Evolutionary conservation across 2,329 filamentous ascomycete species (phyloP), one percentile per base, ranked within the genome.

Genomic region (Mycogone perniciosa): DNA sequence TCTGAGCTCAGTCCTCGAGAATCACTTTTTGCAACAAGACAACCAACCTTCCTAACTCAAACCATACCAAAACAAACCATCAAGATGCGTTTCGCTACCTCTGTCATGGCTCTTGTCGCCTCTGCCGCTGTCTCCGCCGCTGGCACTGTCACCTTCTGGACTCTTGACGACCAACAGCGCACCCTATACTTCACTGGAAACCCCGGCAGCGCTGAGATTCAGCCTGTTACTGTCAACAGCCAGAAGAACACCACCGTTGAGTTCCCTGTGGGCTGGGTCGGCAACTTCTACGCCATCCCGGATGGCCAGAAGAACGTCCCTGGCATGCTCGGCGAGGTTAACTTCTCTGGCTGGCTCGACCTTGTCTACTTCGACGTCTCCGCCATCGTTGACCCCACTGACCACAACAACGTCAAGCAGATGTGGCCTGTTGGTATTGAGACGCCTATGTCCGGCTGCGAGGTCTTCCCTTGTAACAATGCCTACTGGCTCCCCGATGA

Each of bases 361-460:
- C 54, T 69, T 52, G 79, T 74, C 51, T 82, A 74, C 72, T 82
- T 78, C 52, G 79, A 82, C 56, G 76, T 82, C 55, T 80, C 77
- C 8, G 77, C 77, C 62, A 81, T 82, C 56, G 75, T 80, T 59
- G 67, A 76, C 64, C 65, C 76, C 46, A 60, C 61, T 37, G 79
- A 81, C 64, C 59, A 66, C 56, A 51, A 73, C 56, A 76, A 76
- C 58, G 71, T 82, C 60, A 79, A 81, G 72, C 66, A 74, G 67
- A 72, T 81, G 64, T 80, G 67, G 67, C 77, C 78, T 30, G 63
- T 62, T 50, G 59, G 48, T 46, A 48, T 55, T 51, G 59, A 68
- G 56, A 56, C 54, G 54, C 72, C 59, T 52, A 65, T 73, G 59
- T 80, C 76, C 20, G 79, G 78, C 39, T 81, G 79, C 64, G 64